Evolutionary conservation across 768 basidiomycete genomes (phyloP).

Genomic region (Leccinum arenicola): DNA sequence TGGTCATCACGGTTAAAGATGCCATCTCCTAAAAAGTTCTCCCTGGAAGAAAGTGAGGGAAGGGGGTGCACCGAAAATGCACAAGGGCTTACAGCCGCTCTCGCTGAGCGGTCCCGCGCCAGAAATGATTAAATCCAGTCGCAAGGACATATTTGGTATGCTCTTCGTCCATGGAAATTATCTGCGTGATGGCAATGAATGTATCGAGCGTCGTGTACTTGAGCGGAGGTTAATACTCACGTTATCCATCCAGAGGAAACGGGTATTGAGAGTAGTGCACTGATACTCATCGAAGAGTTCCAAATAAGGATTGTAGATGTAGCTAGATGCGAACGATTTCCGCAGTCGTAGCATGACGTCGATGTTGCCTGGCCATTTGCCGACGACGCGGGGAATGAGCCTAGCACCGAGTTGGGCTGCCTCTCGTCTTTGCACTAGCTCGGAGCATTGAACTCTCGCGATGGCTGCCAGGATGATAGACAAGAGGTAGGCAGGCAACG

Average conservation of each 20-base stretch:
- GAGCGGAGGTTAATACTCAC: constrained; percentile 38
- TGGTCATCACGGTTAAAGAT: constrained; percentile 79
- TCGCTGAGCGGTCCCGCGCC: constrained; percentile 61
- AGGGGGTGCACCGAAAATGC: background rate
- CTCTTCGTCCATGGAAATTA: constrained; percentile 73
- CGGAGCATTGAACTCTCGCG: constrained; percentile 33
- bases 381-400: constrained; percentile 54
- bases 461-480: constrained; percentile 43
- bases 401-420: constrained; percentile 49
- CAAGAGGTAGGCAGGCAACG: constrained; percentile 37
- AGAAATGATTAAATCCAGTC: constrained; percentile 65
- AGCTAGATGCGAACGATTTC: constrained; percentile 53
- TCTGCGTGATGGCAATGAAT: constrained; percentile 35
- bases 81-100: constrained; percentile 54
- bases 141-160: constrained; percentile 63
- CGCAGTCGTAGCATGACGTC: constrained; percentile 61
- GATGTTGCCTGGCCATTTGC: constrained; percentile 78
- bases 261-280: constrained; percentile 65
- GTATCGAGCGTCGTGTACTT: background rate
- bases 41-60: constrained; percentile 27
- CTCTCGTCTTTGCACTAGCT: constrained; percentile 39
- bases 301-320: constrained; percentile 62
- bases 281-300: constrained; percentile 67
- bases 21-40: constrained; percentile 63
- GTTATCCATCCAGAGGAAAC: constrained; percentile 67